These are phyloP conservation scores for Gnomoniopsis sp. DNA, from an alignment of 2,329 filamentous ascomycete genomes.

Conservation along the genomic window DNA sequence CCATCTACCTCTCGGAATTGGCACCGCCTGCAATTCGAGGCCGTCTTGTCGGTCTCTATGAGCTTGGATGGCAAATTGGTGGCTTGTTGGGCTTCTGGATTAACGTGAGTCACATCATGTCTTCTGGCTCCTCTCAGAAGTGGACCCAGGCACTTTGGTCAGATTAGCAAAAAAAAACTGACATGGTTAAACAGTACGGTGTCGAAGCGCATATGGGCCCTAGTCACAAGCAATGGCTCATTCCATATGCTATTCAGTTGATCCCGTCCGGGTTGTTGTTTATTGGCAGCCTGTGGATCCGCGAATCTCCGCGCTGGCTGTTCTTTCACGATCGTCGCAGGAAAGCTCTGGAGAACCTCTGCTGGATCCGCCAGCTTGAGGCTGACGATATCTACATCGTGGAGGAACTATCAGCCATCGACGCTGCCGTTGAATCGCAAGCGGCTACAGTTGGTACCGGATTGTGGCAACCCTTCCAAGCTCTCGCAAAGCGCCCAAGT, in stretches of 20 bases:
- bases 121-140: not conserved
- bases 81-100: slow-evolving; percentile 50
- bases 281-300: slow-evolving; percentile 43
- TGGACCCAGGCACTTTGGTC: not conserved
- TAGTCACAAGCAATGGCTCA: slow-evolving; percentile 40
- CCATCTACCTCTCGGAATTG: slow-evolving; percentile 10
- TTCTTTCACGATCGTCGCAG: slow-evolving; percentile 50
- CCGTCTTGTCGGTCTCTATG: slow-evolving; percentile 13
- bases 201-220: slow-evolving; percentile 22
- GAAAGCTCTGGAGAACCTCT: slow-evolving; percentile 47
- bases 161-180: not conserved
- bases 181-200: not conserved
- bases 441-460: slow-evolving; percentile 50
- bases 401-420: slow-evolving; percentile 59
- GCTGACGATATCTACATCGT: slow-evolving; percentile 55
- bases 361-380: slow-evolving; percentile 51
- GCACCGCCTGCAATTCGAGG: slow-evolving; percentile 15
- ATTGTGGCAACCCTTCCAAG: slow-evolving; percentile 58
- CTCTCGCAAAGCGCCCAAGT: slow-evolving; percentile 42
- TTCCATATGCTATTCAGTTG: slow-evolving; percentile 52
- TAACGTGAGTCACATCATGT: slow-evolving; percentile 35
- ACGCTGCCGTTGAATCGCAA: slow-evolving; percentile 45
- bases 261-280: slow-evolving; percentile 52
- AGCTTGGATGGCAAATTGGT: slow-evolving; percentile 34
- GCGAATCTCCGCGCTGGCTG: slow-evolving; percentile 59